Conservation (phyloP, 139 green algal species). For the Micractinium sp. region DNA sequence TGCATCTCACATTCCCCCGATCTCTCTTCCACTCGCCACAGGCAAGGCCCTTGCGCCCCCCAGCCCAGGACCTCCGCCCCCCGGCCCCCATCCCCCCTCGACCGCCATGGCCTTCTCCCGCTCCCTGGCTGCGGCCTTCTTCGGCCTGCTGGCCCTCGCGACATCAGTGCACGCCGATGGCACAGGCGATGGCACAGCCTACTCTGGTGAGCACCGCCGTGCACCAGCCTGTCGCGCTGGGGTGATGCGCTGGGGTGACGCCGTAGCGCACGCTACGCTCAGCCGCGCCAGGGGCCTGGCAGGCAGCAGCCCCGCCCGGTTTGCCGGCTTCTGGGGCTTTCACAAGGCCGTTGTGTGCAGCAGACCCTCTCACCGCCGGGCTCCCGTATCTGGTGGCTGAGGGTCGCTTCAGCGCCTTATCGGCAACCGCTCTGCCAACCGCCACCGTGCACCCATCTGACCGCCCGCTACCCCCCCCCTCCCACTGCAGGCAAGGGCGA, state of each 20-base stretch:
- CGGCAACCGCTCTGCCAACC: not conserved
- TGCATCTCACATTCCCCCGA: too few species aligned
- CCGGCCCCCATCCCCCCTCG: too few species aligned
- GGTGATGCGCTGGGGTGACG: too few species aligned
- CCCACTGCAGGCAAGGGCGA: not conserved
- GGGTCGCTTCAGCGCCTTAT: too few species aligned
- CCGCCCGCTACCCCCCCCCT: not conserved
- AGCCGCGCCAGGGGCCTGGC: too few species aligned
- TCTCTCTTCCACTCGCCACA: too few species aligned
- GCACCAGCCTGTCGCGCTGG: not conserved
- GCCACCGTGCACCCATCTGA: not conserved
- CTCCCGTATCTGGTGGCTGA: too few species aligned
- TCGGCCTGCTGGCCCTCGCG: not conserved
- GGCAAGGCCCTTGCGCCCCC: too few species aligned
- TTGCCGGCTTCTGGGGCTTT: not conserved
- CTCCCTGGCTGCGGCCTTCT: not conserved
- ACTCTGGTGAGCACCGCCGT: not conserved
- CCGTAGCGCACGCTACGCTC: not conserved
- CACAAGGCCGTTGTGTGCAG: too few species aligned
- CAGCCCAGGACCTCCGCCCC: too few species aligned
- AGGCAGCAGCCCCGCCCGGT: too few species aligned
- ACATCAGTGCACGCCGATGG: too few species aligned
- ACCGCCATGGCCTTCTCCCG: not conserved
- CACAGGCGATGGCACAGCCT: not conserved
- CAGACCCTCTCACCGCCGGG: not conserved